A percentile compares a stretch with the other conserved stretches of the same genome.
Evolutionary conservation across 2,329 filamentous ascomycete species (phyloP).

Genomic region (Sclerotinia trifoliorum): DNA sequence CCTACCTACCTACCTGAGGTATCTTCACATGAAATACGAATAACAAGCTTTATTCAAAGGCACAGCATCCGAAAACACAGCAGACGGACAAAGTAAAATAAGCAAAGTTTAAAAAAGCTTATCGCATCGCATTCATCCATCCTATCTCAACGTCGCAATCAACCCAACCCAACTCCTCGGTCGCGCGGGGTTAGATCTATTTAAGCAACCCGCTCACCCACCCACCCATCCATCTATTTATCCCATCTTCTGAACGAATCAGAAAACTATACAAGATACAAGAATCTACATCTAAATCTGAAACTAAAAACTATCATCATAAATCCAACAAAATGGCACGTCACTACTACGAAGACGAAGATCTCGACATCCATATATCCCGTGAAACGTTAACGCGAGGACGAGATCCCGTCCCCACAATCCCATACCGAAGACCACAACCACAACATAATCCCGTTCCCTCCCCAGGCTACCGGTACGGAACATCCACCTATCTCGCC

Average conservation of each 20-base stretch:
- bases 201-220: background rate
- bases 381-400: constrained; percentile 35
- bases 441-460: constrained; percentile 35
- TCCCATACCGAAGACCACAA: constrained; percentile 33
- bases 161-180: background rate
- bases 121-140: constrained; percentile 1
- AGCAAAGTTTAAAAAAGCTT: background rate
- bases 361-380: constrained; percentile 50
- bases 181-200: constrained; percentile 16
- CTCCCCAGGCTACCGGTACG: constrained; percentile 25
- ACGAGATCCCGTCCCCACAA: constrained; percentile 41
- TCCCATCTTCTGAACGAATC: background rate
- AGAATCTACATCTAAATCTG: background rate
- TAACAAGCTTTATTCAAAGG: too few species aligned
- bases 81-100: too few species aligned
- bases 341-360: constrained; percentile 52
- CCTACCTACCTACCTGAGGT: background rate
- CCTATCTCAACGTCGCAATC: constrained; percentile 11
- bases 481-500: constrained; percentile 26
- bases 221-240: too few species aligned
- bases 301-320: too few species aligned
- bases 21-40: background rate
- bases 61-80: too few species aligned
- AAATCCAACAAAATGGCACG: constrained; percentile 35
- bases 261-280: background rate